Conservation (phyloP, 108 stramenopile species). For the Skeletonema costatum region DNA sequence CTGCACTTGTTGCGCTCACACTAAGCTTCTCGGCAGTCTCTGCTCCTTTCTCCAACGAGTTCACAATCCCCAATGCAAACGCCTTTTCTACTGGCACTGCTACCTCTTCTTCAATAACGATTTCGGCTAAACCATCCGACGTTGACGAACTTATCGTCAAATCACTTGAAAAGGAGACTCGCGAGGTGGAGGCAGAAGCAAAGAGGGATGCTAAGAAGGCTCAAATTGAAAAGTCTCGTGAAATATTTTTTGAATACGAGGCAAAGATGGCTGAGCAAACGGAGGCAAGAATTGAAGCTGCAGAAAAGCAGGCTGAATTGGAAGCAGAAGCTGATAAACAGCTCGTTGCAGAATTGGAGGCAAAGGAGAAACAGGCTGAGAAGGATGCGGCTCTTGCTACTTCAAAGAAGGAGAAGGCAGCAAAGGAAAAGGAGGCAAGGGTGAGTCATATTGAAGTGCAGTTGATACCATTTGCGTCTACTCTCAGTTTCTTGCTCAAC, state of each 20-base stretch:
- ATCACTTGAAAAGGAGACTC: constrained; percentile 41
- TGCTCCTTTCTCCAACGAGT: neutral
- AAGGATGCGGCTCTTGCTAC: constrained; percentile 15
- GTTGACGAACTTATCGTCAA: constrained; percentile 20
- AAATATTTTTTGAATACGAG: constrained; percentile 57
- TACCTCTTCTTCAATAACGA: constrained; percentile 1
- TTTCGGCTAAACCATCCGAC: neutral
- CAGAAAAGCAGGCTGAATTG: constrained; percentile 26
- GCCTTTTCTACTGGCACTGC: neutral
- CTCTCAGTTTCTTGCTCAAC: neutral
- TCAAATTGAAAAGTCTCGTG: constrained; percentile 31
- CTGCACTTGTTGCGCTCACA: constrained; percentile 19
- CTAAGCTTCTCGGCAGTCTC: constrained; percentile 13
- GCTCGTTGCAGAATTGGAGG: constrained; percentile 7
- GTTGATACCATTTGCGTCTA: neutral
- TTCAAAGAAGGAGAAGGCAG: constrained; percentile 24
- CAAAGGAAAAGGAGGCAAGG: constrained; percentile 31
- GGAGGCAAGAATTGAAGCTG: constrained; percentile 53
- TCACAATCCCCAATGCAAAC: neutral
- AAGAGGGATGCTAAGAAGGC: constrained; percentile 31
- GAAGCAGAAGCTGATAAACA: constrained; percentile 28
- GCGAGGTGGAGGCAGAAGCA: constrained; percentile 40
- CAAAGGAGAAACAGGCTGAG: constrained; percentile 27
- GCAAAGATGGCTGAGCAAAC: constrained; percentile 50
- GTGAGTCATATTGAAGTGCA: constrained; percentile 1